Evolutionary conservation across 257 asterid genomes (phyloP).

Genomic region (Gardenia jasminoides): DNA sequence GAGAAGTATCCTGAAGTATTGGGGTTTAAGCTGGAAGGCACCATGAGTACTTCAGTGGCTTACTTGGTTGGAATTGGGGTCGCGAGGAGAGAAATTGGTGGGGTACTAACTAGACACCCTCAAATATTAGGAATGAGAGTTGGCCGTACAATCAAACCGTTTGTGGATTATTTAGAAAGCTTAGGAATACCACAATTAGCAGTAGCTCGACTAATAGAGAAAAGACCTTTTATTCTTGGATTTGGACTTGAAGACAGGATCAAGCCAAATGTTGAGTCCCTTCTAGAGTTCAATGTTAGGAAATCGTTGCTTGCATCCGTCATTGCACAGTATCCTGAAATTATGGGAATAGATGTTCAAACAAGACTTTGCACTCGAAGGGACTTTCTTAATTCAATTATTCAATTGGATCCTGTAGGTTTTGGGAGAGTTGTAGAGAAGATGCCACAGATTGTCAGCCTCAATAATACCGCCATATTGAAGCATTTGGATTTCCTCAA

Average conservation of each 20-base stretch:
- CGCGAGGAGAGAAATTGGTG: slow-evolving; percentile 88
- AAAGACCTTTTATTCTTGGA: slow-evolving; percentile 80
- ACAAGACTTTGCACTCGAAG: slow-evolving; percentile 49
- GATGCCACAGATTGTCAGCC: slow-evolving; percentile 86
- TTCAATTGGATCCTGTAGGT: slow-evolving; percentile 56
- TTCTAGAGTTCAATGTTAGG: slow-evolving; percentile 62
- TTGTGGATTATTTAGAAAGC: slow-evolving; percentile 75
- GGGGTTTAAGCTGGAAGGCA: slow-evolving; percentile 96
- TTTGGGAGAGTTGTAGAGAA: slow-evolving; percentile 76
- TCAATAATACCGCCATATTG: slow-evolving; percentile 54
- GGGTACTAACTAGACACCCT: slow-evolving; percentile 69
- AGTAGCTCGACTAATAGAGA: slow-evolving; percentile 83
- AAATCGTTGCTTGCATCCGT: slow-evolving; percentile 59
- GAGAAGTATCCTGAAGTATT: slow-evolving; percentile 84
- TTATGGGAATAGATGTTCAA: slow-evolving; percentile 65
- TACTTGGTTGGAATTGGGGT: slow-evolving; percentile 93
- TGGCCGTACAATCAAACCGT: slow-evolving; percentile 89
- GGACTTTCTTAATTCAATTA: slow-evolving; percentile 49
- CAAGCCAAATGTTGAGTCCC: slow-evolving; percentile 62
- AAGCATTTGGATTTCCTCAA: slow-evolving; percentile 70
- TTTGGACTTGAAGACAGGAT: slow-evolving; percentile 72
- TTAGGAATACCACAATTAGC: slow-evolving; percentile 80
- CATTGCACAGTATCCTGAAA: slow-evolving; percentile 84
- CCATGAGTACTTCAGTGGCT: slow-evolving; percentile 99
- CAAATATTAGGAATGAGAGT: slow-evolving; percentile 95